Evolutionary conservation across 2,329 filamentous ascomycete genomes (phyloP).

Genomic region (Aureobasidium musti): DNA sequence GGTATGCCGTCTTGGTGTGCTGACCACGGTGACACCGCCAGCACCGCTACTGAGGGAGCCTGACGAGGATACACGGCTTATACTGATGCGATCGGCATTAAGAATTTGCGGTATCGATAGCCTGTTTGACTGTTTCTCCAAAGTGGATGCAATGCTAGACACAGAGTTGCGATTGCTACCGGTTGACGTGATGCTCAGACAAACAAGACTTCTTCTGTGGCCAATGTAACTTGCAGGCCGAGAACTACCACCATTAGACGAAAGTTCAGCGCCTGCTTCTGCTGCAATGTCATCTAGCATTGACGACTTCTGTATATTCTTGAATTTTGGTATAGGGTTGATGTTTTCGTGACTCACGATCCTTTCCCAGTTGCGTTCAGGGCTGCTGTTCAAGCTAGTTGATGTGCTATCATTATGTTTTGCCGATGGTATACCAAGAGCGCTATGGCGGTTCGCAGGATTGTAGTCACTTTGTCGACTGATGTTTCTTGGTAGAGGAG

Average conservation of each 20-base stretch:
- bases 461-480: constrained; percentile 34
- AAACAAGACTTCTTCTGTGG: constrained; percentile 28
- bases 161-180: constrained; percentile 34
- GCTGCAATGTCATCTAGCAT: not conserved
- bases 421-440: constrained; percentile 13
- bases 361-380: constrained; percentile 25
- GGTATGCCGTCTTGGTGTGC: constrained; percentile 41
- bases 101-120: constrained; percentile 40
- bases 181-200: constrained; percentile 35
- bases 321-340: constrained; percentile 2
- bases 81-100: constrained; percentile 41
- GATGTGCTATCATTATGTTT: constrained; percentile 17
- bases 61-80: constrained; percentile 42
- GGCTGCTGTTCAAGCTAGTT: constrained; percentile 22
- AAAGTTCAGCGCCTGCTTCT: not conserved
- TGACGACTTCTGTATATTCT: not conserved
- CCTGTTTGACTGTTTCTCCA: constrained; percentile 35
- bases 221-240: constrained; percentile 6
- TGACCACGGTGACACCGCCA: constrained; percentile 37
- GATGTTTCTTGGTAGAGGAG: constrained; percentile 38
- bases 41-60: constrained; percentile 35
- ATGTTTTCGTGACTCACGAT: constrained; percentile 6
- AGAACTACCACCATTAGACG: not conserved
- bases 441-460: constrained; percentile 17
- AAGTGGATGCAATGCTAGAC: constrained; percentile 35